These are phyloP conservation scores for Vigna angularis DNA, from an alignment of 306 rosid genomes.

Conservation along the genomic window DNA sequence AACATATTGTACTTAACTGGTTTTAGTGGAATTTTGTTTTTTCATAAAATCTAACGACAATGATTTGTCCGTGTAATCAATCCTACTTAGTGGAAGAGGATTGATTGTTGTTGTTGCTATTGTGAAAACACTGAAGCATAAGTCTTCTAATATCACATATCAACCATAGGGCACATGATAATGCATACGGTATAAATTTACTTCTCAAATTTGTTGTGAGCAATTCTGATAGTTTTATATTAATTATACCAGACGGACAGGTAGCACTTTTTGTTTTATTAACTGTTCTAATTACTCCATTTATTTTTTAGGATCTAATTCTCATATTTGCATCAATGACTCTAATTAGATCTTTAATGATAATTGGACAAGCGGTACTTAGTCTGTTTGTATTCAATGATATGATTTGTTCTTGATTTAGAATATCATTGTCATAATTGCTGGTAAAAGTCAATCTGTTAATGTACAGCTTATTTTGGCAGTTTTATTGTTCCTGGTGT, in stretches of 20 bases:
- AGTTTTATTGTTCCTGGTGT: slow-evolving; percentile 27
- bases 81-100: background rate
- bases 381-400: slow-evolving; percentile 20
- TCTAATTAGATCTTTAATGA: slow-evolving; percentile 29
- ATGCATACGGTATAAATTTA: background rate
- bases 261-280: slow-evolving; percentile 6
- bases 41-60: background rate
- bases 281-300: background rate
- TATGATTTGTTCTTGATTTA: slow-evolving; percentile 26
- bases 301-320: background rate
- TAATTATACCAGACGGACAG: background rate
- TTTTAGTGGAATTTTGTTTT: background rate
- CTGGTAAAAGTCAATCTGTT: slow-evolving; percentile 33
- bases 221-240: background rate
- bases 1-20: background rate
- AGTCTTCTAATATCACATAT: background rate
- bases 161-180: background rate
- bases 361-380: slow-evolving; percentile 30
- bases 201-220: background rate
- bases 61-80: background rate
- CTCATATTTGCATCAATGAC: background rate
- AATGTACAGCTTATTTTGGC: slow-evolving; percentile 41
- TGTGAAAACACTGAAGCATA: background rate
- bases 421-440: slow-evolving; percentile 35
- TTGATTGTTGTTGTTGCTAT: background rate